Evolutionary conservation across 257 asterid species (phyloP).

Genomic region (Nicotiana undulata): DNA sequence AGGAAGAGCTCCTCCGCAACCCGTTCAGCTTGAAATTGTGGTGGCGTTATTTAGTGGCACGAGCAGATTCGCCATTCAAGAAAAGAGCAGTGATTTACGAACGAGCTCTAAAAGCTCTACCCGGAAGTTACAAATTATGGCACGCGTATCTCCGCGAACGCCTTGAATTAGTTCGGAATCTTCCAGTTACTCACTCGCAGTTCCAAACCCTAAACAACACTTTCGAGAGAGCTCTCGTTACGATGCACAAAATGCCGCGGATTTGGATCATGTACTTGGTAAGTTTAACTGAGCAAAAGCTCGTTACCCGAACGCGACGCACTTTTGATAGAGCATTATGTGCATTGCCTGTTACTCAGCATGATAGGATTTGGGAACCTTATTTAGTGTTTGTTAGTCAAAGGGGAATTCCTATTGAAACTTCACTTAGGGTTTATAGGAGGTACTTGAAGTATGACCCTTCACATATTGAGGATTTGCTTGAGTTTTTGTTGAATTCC

Average conservation of each 20-base stretch:
- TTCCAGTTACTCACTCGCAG: slow-evolving; percentile 52
- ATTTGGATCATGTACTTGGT: slow-evolving; percentile 81
- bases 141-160: slow-evolving; percentile 94
- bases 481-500: slow-evolving; percentile 72
- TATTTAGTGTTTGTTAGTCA: slow-evolving; percentile 75
- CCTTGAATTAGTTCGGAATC: slow-evolving; percentile 64
- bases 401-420: slow-evolving; percentile 86
- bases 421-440: slow-evolving; percentile 83
- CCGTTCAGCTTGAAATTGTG: slow-evolving; percentile 70
- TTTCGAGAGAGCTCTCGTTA: slow-evolving; percentile 82
- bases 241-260: slow-evolving; percentile 98
- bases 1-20: slow-evolving; percentile 74
- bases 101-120: slow-evolving; percentile 78
- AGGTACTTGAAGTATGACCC: slow-evolving; percentile 97
- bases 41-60: slow-evolving; percentile 91
- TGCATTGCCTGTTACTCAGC: slow-evolving; percentile 93
- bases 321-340: slow-evolving; percentile 85
- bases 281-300: slow-evolving; percentile 63
- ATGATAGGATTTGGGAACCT: slow-evolving; percentile 80
- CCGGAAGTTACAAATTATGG: slow-evolving; percentile 95
- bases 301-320: slow-evolving; percentile 55
- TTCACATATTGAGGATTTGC: slow-evolving; percentile 84
- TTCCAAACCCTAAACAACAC: slow-evolving; percentile 76
- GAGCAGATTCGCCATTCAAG: slow-evolving; percentile 53
- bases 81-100: slow-evolving; percentile 66